Evolutionary conservation across 202 grass and related monocot genomes (phyloP).

Genomic region (Cymbopogon flexuosus): DNA sequence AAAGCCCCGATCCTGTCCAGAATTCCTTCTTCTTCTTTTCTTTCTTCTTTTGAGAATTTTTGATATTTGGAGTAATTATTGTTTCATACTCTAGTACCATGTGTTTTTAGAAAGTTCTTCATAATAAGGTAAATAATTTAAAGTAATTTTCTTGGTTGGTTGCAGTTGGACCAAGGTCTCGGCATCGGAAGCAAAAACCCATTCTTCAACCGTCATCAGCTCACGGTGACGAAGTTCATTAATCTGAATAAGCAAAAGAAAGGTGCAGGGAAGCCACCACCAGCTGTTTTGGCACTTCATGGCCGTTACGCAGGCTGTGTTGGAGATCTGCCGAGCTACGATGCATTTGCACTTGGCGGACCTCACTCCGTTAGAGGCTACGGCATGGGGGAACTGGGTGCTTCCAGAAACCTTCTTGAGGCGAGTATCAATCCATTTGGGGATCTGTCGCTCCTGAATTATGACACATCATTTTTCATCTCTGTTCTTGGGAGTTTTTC

Average conservation of each 20-base stretch:
- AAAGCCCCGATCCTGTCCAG: conserved; percentile 16
- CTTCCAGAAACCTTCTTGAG: conserved; percentile 91
- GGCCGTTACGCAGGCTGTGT: conserved; percentile 86
- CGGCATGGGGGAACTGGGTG: conserved; percentile 81
- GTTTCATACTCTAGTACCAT: not conserved
- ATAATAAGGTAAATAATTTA: too few species aligned
- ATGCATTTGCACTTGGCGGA: conserved; percentile 86
- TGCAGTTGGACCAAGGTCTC: conserved; percentile 88
- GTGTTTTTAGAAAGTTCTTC: not conserved
- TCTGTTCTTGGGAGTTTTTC: not conserved
- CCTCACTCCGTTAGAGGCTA: conserved; percentile 92
- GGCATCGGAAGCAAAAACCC: conserved; percentile 88
- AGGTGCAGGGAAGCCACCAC: conserved; percentile 62
- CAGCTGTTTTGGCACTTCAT: conserved; percentile 81
- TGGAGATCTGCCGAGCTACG: conserved; percentile 87
- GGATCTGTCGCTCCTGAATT: not conserved
- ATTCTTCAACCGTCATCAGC: conserved; percentile 87
- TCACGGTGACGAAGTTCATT: conserved; percentile 70
- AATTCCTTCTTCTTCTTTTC: too few species aligned
- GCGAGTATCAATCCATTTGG: conserved; percentile 28
- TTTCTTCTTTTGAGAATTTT: too few species aligned
- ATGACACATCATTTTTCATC: not conserved
- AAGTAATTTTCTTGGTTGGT: not conserved
- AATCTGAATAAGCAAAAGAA: conserved; percentile 74
- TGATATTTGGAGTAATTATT: not conserved